These are phyloP conservation scores for Allantophomopsis cytisporea DNA, from an alignment of 2,329 filamentous ascomycete species.

Conservation along the genomic window DNA sequence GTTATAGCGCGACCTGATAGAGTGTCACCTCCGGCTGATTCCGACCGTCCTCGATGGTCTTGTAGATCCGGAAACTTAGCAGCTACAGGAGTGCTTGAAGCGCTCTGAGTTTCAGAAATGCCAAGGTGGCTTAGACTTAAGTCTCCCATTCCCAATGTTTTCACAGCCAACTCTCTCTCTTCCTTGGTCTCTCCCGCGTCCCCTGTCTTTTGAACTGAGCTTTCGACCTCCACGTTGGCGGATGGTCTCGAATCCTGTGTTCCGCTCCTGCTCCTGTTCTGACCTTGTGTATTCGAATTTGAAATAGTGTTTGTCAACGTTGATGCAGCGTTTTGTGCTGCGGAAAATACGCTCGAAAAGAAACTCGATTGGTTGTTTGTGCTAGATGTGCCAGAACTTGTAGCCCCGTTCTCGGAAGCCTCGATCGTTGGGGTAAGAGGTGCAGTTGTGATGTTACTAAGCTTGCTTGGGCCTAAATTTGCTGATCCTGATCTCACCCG, in stretches of 20 bases:
- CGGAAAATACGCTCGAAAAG: slow-evolving; percentile 87
- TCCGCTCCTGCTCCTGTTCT: slow-evolving; percentile 26
- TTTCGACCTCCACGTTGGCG: slow-evolving; percentile 17
- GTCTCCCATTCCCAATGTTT: slow-evolving; percentile 80
- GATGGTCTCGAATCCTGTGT: slow-evolving; percentile 15
- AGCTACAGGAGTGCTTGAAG: slow-evolving; percentile 39
- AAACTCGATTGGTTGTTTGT: slow-evolving; percentile 55
- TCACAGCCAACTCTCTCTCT: slow-evolving; percentile 63
- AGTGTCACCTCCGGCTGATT: slow-evolving; percentile 12
- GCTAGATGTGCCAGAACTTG: slow-evolving; percentile 22
- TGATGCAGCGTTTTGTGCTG: slow-evolving; percentile 81
- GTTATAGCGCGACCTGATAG: slow-evolving; percentile 1
- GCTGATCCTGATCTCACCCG: slow-evolving; percentile 41
- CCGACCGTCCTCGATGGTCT: slow-evolving; percentile 10
- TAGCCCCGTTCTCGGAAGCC: slow-evolving; percentile 32
- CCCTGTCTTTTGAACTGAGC: slow-evolving; percentile 16
- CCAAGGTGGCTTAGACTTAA: slow-evolving; percentile 82
- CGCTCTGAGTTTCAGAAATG: slow-evolving; percentile 47
- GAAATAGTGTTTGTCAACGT: slow-evolving; percentile 62
- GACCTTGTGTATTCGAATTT: slow-evolving; percentile 44
- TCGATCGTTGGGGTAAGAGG: slow-evolving; percentile 70
- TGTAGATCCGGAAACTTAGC: slow-evolving; percentile 35
- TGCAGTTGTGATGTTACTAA: slow-evolving; percentile 61
- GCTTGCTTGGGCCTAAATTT: slow-evolving; percentile 57
- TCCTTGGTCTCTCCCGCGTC: slow-evolving; percentile 18